phyloP scores from a whole-genome alignment of 1,284 basidiomycete genomes.

The Hypsizygus ulmarius region DNA sequence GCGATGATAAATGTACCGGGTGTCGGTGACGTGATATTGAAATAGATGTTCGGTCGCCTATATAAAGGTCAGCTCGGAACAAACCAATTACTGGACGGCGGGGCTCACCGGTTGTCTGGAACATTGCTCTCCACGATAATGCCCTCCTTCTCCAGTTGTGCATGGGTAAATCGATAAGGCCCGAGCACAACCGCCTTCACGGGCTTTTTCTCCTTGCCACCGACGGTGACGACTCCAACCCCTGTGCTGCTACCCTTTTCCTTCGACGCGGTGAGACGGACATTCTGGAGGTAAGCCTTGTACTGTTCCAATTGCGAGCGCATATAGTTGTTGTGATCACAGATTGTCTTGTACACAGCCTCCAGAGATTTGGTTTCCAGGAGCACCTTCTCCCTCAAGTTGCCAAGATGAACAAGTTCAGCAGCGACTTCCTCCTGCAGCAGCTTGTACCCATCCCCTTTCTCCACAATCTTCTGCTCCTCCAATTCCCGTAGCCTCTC shows the following conservation, averaged over 20 bases:
- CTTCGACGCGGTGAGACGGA: slow-evolving; percentile 84
- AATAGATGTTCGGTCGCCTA: slow-evolving; percentile 96
- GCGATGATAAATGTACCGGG: slow-evolving; percentile 99
- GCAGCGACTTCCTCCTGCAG: slow-evolving; percentile 97
- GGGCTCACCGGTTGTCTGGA: slow-evolving; percentile 87
- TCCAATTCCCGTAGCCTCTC: slow-evolving; percentile 97
- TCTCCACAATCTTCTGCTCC: slow-evolving; percentile 85
- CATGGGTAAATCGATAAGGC: slow-evolving; percentile 96
- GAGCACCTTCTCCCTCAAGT: slow-evolving; percentile 93
- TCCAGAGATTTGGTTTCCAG: slow-evolving; percentile 92
- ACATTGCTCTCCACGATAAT: slow-evolving; percentile 99
- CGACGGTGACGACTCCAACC: slow-evolving; percentile 93
- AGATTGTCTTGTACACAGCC: slow-evolving; percentile 97
- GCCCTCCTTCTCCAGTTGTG: slow-evolving; percentile 98
- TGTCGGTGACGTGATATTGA: slow-evolving; percentile 96
- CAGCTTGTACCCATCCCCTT: slow-evolving; percentile 81
- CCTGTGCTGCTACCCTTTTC: slow-evolving; percentile 82
- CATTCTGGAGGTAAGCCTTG: slow-evolving; percentile 98
- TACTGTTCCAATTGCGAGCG: slow-evolving; percentile 97
- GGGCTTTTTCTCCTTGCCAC: slow-evolving; percentile 96
- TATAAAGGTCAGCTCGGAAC: not conserved
- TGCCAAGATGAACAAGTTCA: slow-evolving; percentile 94
- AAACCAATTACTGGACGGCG: not conserved
- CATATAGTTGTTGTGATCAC: slow-evolving; percentile 98
- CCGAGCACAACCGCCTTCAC: slow-evolving; percentile 84